Evolutionary conservation across 768 basidiomycete species (phyloP), one percentile per base, ranked within the genome.

Genomic region (Floccularia luteovirens): DNA sequence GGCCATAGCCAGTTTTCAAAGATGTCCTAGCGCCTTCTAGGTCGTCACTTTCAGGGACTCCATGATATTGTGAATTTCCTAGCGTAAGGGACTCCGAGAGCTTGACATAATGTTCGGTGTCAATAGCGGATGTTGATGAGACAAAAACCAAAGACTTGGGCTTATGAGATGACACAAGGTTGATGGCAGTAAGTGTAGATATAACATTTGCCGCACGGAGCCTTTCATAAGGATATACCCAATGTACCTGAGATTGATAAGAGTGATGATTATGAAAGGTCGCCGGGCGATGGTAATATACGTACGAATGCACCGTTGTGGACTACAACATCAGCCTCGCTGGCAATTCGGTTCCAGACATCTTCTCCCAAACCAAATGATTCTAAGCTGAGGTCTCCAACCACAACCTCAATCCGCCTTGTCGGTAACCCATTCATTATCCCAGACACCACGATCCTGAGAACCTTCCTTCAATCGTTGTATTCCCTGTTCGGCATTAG

Each of bases 211-310:
- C 77, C 0, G 82, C 72, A 5, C 93, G 86, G 8, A 99, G 72
- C 57, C 82, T 90, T 56, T 93, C 84, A 62, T 99, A 99, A 0
- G 92, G 91, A 59, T 96, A 99, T 2, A 99, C 90, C 96, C 96
- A 99, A 55, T 99, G 96, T 11, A 98, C 90, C 90, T 91, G 53
- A 23, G 19, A 22, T 24, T 27, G 10, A 4, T 41, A 23, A 14
- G 12, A 38, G 32, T 24, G 24, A 8, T 12, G 6, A 12, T 14
- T 11, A 16, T 3, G 8, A 3, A 14, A 27, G 14, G 19, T 37
- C 8, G 17, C 10, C 32, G 6, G 7, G 25, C 27, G 16, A 8
- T 3, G 10, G n/a, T 21, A 23, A 3, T 16, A 3, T 8, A 20
- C 41, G 16, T 11, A 38, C 94, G 59, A 97, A 61, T n/a, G 96